Evolutionary conservation across 345 rosid species (phyloP), one percentile per base, ranked within the genome.

Genomic region (Populus ilicifolia): DNA sequence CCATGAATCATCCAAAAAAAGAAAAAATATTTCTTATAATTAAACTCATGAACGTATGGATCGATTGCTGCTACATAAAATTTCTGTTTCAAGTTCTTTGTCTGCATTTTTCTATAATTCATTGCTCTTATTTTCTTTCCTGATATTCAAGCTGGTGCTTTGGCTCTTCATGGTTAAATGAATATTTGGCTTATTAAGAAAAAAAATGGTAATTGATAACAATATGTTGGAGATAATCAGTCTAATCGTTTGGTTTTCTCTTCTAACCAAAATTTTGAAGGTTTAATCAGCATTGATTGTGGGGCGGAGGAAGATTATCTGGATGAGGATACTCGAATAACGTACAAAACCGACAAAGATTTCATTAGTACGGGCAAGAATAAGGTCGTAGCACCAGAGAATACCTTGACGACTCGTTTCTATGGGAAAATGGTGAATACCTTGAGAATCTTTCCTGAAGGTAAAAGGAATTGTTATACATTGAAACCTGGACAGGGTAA

Each of bases 261-360:
- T 56, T 56, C 63, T 56, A 21, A 21, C 25, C 25, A 56, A 56
- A 56, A 33, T 33, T 23, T 0, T 77, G 9, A 85, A 86, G 91
- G 88, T 56, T 87, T 87, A 83, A 81, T 85, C 64, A 89, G 90
- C 77, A 76, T 89, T 77, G 86, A 71, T 65, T 87, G 92, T 71
- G 92, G 90, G 38, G 81, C 77, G n/a, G 73, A 83, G 0, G 65
- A 21, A 36, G 81, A 72, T 48, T 87, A 83, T 44, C 72, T 61
- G 1, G 88, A 87, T 54, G 33, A 5, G 6, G 0, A 21, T 17
- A 84, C 84, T 50, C 83, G 84, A 41, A 77, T 89, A 36, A 29
- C 41, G 8, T 87, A 85, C 76, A 50, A 76, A 18, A 81, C 88
- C 0, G 92, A 89, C 73, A 74, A 79, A 5, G 69, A 71, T 48